Evolutionary conservation across 805 yeast species (phyloP).

Genomic region (Wickerhamiella kurtzmanii): DNA sequence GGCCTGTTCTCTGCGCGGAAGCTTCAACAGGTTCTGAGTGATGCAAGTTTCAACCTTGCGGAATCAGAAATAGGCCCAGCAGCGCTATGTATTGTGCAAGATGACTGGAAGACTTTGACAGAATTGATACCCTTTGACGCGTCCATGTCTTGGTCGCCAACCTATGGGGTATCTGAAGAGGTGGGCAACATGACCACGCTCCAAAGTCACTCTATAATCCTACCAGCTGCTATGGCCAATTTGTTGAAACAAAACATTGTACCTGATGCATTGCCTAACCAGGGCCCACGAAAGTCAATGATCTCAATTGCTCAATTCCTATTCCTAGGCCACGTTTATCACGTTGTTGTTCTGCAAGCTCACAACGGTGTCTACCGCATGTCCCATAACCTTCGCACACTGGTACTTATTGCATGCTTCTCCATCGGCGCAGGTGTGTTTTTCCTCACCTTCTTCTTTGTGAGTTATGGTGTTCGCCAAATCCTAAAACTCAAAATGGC

Average conservation of each 20-base stretch:
- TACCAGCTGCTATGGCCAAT: constrained; percentile 10
- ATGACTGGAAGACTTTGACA: constrained; percentile 7
- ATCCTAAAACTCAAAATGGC: constrained; percentile 18
- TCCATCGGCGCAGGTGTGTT: constrained; percentile 16
- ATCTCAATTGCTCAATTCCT: constrained; percentile 14
- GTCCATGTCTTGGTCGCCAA: not conserved
- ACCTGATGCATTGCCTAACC: constrained; percentile 13
- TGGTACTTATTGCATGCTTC: constrained; percentile 13
- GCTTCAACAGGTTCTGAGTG: constrained; percentile 10
- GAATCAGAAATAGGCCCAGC: constrained; percentile 13
- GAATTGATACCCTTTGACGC: constrained; percentile 14
- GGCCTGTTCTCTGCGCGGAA: constrained; percentile 8
- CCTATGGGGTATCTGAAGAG: not conserved
- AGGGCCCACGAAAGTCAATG: constrained; percentile 16
- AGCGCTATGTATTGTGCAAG: constrained; percentile 11
- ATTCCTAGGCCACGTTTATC: constrained; percentile 8
- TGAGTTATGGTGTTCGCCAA: constrained; percentile 18
- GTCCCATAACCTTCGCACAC: constrained; percentile 14
- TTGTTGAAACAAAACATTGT: not conserved
- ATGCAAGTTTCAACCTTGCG: constrained; percentile 9
- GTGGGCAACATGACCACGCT: not conserved
- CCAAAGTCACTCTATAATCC: not conserved
- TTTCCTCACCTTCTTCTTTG: constrained; percentile 14
- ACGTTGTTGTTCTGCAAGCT: constrained; percentile 15
- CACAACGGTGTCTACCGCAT: constrained; percentile 14